These are phyloP conservation scores for Excoecaria agallocha DNA, from an alignment of 345 rosid genomes.

Conservation along the genomic window DNA sequence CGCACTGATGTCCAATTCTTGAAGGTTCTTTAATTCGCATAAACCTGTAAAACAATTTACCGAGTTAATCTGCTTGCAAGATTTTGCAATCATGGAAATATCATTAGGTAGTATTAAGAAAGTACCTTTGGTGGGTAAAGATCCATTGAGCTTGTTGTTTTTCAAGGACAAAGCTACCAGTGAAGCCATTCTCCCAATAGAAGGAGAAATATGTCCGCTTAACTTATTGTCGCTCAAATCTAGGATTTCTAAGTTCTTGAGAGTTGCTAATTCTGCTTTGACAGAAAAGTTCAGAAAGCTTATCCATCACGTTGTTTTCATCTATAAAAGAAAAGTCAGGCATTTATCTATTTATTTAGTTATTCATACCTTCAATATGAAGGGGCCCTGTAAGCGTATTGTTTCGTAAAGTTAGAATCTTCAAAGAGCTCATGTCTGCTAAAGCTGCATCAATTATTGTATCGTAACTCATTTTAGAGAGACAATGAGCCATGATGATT, in stretches of 20 bases:
- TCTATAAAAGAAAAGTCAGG: no score
- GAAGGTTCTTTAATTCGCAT: neutral
- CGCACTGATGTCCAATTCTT: neutral
- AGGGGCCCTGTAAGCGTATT: no score
- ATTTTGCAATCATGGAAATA: neutral
- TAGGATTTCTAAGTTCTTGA: neutral
- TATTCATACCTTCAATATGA: no score
- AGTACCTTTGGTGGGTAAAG: neutral
- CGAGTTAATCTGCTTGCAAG: neutral
- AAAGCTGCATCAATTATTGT: neutral
- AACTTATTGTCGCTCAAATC: neutral
- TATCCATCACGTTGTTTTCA: no score
- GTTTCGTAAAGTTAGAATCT: neutral
- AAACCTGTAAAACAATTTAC: neutral
- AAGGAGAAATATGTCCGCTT: neutral
- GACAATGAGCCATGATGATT: no score
- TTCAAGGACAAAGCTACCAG: neutral
- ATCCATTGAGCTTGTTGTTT: neutral
- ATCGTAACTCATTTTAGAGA: no score
- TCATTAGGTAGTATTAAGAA: neutral
- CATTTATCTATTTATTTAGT: no score
- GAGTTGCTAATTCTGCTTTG: no score
- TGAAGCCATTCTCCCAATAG: neutral
- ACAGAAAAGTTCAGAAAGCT: no score
- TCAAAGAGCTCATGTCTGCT: neutral